A percentile compares a stretch with the other conserved stretches of the same genome.
Evolutionary conservation across 192 early-diverging fungal genomes (phyloP).

Genomic region (Umbelopsis isabellina): DNA sequence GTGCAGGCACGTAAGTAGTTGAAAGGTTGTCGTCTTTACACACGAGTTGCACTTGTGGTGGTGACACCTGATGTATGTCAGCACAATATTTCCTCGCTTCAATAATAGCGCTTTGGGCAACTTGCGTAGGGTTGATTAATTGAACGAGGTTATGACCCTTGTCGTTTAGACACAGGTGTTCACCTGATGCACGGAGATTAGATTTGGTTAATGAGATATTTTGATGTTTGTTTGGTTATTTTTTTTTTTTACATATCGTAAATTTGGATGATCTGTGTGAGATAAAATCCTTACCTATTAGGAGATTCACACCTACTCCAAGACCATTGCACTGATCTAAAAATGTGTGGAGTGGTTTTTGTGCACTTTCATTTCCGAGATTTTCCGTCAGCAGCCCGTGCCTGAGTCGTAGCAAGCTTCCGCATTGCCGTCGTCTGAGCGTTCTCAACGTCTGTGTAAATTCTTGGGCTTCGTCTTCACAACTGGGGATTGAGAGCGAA

Average conservation of each 20-base stretch:
- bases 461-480: conserved; percentile 14
- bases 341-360: not conserved
- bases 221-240: too few relatives aligned
- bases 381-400: conserved; percentile 10
- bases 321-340: conserved; percentile 12
- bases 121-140: conserved; percentile 20
- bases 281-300: conserved; percentile 5
- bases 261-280: not conserved
- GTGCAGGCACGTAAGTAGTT: conserved; percentile 22
- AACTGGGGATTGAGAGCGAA: conserved; percentile 23
- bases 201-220: not conserved
- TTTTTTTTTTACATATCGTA: not conserved
- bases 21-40: conserved; percentile 19
- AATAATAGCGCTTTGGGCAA: conserved; percentile 25
- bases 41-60: conserved; percentile 23
- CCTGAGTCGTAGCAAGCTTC: conserved; percentile 29
- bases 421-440: conserved; percentile 30
- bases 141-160: conserved; percentile 25
- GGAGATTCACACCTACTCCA: conserved; percentile 17
- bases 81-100: conserved; percentile 28
- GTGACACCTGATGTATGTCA: conserved; percentile 5
- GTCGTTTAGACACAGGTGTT: conserved; percentile 4
- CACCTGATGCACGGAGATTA: conserved; percentile 12
- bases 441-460: conserved; percentile 24
- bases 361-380: not conserved